Evolutionary conservation across 306 rosid species (phyloP).

Genomic region (Inga leiocalycina): DNA sequence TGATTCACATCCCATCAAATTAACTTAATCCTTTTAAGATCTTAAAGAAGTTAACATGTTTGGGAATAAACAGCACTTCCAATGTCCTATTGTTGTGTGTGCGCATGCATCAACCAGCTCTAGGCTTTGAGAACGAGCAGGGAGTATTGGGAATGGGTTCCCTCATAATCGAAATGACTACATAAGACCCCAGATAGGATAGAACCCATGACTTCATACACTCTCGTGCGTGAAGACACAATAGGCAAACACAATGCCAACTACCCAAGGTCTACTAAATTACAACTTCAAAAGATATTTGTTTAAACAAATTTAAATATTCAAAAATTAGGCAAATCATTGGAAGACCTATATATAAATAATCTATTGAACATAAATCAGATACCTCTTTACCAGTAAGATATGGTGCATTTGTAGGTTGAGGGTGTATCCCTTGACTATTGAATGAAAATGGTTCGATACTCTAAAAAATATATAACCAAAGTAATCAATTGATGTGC

Average conservation of each 20-base stretch:
- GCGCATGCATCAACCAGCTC: background rate
- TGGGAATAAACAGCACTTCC: background rate
- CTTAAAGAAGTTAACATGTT: background rate
- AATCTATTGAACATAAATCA: slow-evolving; percentile 24
- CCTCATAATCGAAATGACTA: background rate
- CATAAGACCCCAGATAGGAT: background rate
- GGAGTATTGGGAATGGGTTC: background rate
- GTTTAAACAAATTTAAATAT: background rate
- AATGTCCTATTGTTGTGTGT: background rate
- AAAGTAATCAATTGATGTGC: slow-evolving; percentile 12
- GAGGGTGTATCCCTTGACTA: slow-evolving; percentile 86
- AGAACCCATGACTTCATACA: background rate
- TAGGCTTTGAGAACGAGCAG: background rate
- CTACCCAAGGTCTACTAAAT: background rate
- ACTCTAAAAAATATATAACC: slow-evolving; percentile 44
- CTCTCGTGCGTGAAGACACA: background rate
- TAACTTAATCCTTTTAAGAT: background rate
- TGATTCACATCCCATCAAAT: background rate
- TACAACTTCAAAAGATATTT: background rate
- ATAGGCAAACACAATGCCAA: background rate
- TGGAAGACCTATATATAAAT: slow-evolving; percentile 8
- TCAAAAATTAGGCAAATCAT: background rate
- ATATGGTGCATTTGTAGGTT: slow-evolving; percentile 68
- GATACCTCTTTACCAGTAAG: slow-evolving; percentile 79
- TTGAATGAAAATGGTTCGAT: slow-evolving; percentile 73